Evolutionary conservation across 2,329 filamentous ascomycete species (phyloP).

Genomic region (Allantophomopsis lycopodina): DNA sequence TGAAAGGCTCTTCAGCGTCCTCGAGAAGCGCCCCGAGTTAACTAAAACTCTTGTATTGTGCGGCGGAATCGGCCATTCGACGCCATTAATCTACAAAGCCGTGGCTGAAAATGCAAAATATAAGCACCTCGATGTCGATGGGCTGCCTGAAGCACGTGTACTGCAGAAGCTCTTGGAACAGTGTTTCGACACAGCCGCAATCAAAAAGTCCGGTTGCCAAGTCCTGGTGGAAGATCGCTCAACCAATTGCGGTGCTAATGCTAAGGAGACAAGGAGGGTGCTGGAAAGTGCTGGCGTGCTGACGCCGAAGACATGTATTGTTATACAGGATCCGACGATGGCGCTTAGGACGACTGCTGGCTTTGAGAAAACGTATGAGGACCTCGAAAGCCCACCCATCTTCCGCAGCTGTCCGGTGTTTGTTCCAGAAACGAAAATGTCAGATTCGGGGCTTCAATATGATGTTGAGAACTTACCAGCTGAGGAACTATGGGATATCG

Average conservation of each 20-base stretch:
- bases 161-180: conserved; percentile 20
- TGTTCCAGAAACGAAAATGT: conserved; percentile 9
- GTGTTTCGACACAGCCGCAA: conserved; percentile 13
- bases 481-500: conserved; percentile 20
- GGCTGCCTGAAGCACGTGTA: conserved; percentile 24
- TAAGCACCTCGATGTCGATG: conserved; percentile 9
- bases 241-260: conserved; percentile 31
- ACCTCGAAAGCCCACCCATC: conserved; percentile 5
- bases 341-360: conserved; percentile 24
- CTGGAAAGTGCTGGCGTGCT: conserved; percentile 17
- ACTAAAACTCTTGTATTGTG: conserved; percentile 24
- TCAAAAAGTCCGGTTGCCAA: conserved; percentile 11
- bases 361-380: conserved; percentile 23
- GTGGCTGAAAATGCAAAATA: conserved; percentile 19
- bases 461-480: conserved; percentile 3
- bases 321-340: conserved; percentile 33
- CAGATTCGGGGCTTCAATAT: conserved; percentile 2
- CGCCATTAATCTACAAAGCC: conserved; percentile 25
- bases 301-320: conserved; percentile 14
- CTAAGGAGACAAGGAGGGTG: conserved; percentile 19
- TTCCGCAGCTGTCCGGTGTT: conserved; percentile 20
- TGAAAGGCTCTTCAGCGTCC: conserved; percentile 18
- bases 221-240: conserved; percentile 27
- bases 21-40: conserved; percentile 15
- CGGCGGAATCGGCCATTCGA: conserved; percentile 31